Conservation (phyloP, 257 asterid genomes). For the Nicotiana noctiflora region DNA sequence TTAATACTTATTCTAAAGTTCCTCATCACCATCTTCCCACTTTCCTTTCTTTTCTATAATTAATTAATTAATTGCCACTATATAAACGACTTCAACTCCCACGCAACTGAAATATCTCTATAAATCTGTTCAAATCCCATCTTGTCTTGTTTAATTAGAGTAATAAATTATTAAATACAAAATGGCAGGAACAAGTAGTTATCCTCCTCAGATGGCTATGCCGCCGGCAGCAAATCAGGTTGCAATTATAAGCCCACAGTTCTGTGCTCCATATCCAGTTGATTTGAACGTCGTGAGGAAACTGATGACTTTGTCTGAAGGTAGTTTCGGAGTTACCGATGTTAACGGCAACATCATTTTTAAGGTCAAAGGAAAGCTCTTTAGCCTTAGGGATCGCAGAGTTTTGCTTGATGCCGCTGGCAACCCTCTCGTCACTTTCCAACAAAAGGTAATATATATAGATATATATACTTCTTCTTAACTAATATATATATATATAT, state of each 20-base stretch:
- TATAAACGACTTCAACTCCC: not conserved
- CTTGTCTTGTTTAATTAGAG: too few relatives aligned
- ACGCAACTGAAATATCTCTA: not conserved
- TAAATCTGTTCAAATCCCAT: not conserved
- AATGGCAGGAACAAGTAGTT: not conserved
- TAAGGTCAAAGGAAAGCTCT: constrained; percentile 37
- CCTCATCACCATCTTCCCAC: not conserved
- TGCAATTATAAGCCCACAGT: constrained; percentile 52
- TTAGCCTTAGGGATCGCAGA: constrained; percentile 57
- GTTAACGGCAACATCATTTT: constrained; percentile 51
- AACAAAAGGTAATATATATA: constrained; percentile 39
- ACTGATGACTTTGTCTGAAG: constrained; percentile 48
- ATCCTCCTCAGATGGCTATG: not conserved
- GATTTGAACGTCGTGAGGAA: constrained; percentile 47
- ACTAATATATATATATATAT: too few relatives aligned
- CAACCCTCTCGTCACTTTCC: constrained; percentile 50
- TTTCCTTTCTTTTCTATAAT: not conserved
- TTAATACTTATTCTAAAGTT: too few relatives aligned
- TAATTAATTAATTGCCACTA: not conserved
- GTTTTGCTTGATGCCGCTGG: constrained; percentile 51
- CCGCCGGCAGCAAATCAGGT: not conserved
- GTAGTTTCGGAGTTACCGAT: constrained; percentile 52
- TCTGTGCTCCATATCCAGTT: constrained; percentile 49
- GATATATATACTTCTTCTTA: not conserved
- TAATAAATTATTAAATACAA: not conserved